Conservation (phyloP, 1,139 yeast genomes). For the Saccharomyces hybrid region DNA sequence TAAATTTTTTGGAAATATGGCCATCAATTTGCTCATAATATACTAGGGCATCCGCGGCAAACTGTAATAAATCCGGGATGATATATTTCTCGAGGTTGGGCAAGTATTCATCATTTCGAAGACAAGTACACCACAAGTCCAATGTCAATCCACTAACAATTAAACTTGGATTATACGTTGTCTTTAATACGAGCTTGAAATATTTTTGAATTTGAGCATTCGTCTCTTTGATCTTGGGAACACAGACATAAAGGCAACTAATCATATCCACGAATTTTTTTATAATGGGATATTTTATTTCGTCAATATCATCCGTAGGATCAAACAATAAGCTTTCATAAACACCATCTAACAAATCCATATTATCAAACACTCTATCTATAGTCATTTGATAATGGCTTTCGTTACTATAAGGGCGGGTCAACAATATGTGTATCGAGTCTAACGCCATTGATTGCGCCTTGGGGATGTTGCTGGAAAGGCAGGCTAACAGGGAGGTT, state of each 20-base stretch:
- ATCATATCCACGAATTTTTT: constrained; percentile 92
- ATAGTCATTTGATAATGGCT: constrained; percentile 75
- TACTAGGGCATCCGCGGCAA: constrained; percentile 71
- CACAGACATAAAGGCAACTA: constrained; percentile 68
- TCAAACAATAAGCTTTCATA: constrained; percentile 58
- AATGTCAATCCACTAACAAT: constrained; percentile 83
- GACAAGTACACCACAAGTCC: constrained; percentile 90
- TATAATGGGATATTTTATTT: constrained; percentile 63
- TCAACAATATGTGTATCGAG: constrained; percentile 80
- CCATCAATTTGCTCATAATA: constrained; percentile 67
- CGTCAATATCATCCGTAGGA: constrained; percentile 67
- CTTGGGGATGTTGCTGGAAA: constrained; percentile 54
- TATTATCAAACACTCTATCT: constrained; percentile 74
- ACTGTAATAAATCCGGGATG: constrained; percentile 61
- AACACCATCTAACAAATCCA: constrained; percentile 56
- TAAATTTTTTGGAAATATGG: constrained; percentile 53
- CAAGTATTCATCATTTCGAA: constrained; percentile 68
- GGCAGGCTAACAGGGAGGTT: constrained; percentile 55
- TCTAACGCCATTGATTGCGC: constrained; percentile 83
- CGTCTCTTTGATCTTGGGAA: constrained; percentile 30
- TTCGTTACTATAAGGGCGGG: constrained; percentile 62
- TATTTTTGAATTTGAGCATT: constrained; percentile 41
- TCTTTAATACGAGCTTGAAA: constrained; percentile 64
- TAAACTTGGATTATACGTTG: constrained; percentile 78
- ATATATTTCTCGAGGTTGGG: constrained; percentile 39